Evolutionary conservation across 179 eudicot genomes (phyloP).

Genomic region (Heliamphora pulchella): DNA sequence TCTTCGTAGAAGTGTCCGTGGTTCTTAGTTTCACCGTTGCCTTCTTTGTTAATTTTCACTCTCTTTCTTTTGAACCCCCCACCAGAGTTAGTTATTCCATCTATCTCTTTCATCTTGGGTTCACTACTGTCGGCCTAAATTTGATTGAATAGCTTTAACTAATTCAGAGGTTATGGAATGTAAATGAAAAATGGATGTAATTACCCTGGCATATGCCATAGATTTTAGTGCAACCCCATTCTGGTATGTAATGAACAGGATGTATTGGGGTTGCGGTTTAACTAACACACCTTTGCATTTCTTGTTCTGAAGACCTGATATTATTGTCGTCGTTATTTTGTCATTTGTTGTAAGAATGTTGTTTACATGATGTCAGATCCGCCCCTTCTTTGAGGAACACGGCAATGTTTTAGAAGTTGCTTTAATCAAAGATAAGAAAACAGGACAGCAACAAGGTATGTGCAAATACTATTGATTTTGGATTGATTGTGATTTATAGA

Average conservation of each 20-base stretch:
- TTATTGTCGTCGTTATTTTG: neutral
- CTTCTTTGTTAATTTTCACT: neutral
- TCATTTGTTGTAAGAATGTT: neutral
- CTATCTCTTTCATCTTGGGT: neutral
- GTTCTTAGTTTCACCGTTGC: neutral
- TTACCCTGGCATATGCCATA: neutral
- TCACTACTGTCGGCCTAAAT: neutral
- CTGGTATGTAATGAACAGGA: neutral
- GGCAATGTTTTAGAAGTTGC: slow-evolving; percentile 93
- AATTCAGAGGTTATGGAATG: neutral
- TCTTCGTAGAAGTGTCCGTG: too few species aligned
- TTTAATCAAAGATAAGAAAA: slow-evolving; percentile 83
- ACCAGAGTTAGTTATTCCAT: neutral
- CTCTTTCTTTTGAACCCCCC: neutral
- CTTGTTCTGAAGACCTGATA: neutral
- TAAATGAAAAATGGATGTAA: neutral
- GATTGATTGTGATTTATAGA: slow-evolving; percentile 22
- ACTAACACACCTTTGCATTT: neutral
- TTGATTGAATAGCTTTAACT: neutral
- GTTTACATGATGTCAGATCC: slow-evolving; percentile 47
- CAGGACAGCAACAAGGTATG: slow-evolving; percentile 97
- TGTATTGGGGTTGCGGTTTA: neutral
- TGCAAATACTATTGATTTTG: slow-evolving; percentile 15
- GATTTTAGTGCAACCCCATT: neutral
- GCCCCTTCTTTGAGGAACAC: slow-evolving; percentile 81